A percentile compares a stretch with the other conserved stretches of the same genome.
phyloP scores from a whole-genome alignment of 2,329 filamentous ascomycete genomes.

The Colletotrichum sp. region DNA sequence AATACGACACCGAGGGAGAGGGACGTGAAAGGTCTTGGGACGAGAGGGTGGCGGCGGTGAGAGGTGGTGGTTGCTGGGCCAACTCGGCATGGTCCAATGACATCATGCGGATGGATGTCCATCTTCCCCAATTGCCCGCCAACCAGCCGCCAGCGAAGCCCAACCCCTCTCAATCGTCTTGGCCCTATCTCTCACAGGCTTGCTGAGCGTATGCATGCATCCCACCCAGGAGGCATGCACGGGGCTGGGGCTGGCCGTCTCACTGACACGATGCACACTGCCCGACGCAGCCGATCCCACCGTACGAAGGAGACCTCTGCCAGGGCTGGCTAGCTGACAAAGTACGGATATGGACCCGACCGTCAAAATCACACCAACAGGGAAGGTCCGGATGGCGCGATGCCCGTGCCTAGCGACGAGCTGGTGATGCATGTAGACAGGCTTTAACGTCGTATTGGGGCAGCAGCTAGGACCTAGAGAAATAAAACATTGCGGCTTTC shows the following conservation, averaged over 20 bases:
- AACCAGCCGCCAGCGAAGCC: not conserved
- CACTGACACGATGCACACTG: not conserved
- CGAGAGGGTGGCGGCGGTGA: not conserved
- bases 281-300: not conserved
- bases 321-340: not conserved
- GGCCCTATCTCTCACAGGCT: not conserved
- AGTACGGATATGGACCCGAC: not conserved
- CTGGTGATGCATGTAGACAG: not conserved
- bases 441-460: not conserved
- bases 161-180: slow-evolving; percentile 17
- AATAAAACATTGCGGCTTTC: not conserved
- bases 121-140: not conserved
- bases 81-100: slow-evolving; percentile 14
- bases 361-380: not conserved
- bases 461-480: not conserved
- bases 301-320: not conserved
- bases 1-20: not conserved
- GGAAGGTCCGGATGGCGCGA: not conserved
- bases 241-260: not conserved
- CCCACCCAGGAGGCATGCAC: not conserved
- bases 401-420: not conserved
- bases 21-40: not conserved
- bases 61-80: slow-evolving; percentile 13
- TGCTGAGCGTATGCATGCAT: not conserved
- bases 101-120: slow-evolving; percentile 4